Conservation (phyloP, 441 rosid genomes). For the Aleurites moluccanus region DNA sequence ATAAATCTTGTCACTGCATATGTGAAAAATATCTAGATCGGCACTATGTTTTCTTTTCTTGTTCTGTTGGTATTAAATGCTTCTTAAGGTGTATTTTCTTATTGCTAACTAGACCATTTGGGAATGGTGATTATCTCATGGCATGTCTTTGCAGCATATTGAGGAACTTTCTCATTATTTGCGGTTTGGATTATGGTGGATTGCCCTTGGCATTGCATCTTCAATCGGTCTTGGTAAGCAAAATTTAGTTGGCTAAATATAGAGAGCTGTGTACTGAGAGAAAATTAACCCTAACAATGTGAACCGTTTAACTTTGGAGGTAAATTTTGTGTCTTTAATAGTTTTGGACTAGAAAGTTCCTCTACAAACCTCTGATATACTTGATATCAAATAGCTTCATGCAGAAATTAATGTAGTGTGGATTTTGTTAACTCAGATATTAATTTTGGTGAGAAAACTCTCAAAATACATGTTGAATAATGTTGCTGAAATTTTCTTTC, state of each 20-base stretch:
- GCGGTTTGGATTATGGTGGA: constrained; percentile 93
- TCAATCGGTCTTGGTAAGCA: constrained; percentile 97
- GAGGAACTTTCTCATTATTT: constrained; percentile 67
- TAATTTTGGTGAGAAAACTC: neutral
- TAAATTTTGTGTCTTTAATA: neutral
- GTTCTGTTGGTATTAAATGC: constrained; percentile 3
- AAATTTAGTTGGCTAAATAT: constrained; percentile 4
- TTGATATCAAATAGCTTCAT: neutral
- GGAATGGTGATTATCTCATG: constrained; percentile 1
- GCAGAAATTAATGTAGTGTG: neutral
- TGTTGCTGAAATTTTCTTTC: neutral
- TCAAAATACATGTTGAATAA: neutral
- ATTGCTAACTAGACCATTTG: neutral
- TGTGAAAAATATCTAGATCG: neutral
- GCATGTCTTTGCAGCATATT: constrained; percentile 57
- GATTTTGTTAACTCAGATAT: neutral
- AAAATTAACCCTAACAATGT: neutral
- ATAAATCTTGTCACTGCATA: neutral
- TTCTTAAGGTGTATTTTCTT: neutral
- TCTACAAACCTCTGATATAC: neutral
- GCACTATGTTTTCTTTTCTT: neutral
- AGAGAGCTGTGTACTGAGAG: neutral
- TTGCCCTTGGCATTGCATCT: constrained; percentile 95
- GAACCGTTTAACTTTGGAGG: neutral
- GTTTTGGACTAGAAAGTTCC: neutral